Evolutionary conservation across 1,139 yeast species (phyloP).

Genomic region (Wickerhamiella infanticola): DNA sequence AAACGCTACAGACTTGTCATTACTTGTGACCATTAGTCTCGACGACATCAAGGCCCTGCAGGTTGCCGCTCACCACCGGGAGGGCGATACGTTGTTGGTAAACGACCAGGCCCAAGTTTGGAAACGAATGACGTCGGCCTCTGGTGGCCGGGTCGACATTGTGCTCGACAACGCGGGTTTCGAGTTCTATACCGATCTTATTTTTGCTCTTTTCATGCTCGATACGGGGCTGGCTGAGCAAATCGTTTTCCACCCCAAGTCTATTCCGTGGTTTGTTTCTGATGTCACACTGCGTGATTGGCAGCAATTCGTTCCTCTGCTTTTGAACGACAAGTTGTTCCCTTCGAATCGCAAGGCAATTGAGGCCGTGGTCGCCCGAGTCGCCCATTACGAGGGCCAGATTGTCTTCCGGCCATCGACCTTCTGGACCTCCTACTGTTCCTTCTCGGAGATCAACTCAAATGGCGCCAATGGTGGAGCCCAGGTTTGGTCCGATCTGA

Average conservation of each 20-base stretch:
- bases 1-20: slow-evolving; percentile 86
- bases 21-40: slow-evolving; percentile 48
- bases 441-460: slow-evolving; percentile 52
- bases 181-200: slow-evolving; percentile 79
- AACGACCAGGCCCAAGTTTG: slow-evolving; percentile 66
- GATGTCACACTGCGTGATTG: slow-evolving; percentile 84
- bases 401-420: slow-evolving; percentile 46
- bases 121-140: slow-evolving; percentile 26
- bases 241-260: slow-evolving; percentile 74
- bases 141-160: slow-evolving; percentile 50
- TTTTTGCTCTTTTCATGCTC: slow-evolving; percentile 56
- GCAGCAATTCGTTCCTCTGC: slow-evolving; percentile 40
- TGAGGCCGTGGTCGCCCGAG: slow-evolving; percentile 34
- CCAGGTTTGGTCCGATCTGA: slow-evolving; percentile 35
- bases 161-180: slow-evolving; percentile 92
- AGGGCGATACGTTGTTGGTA: slow-evolving; percentile 66
- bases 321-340: slow-evolving; percentile 39
- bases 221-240: slow-evolving; percentile 48
- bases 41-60: slow-evolving; percentile 86
- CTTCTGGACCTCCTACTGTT: slow-evolving; percentile 73
- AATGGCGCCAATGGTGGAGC: slow-evolving; percentile 44
- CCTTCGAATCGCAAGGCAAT: slow-evolving; percentile 30
- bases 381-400: slow-evolving; percentile 39
- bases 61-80: slow-evolving; percentile 67
- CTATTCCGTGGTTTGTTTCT: slow-evolving; percentile 94